Evolutionary conservation across 306 rosid species (phyloP), one percentile per base, ranked within the genome.

Genomic region (Ammopiptanthus mongolicus): DNA sequence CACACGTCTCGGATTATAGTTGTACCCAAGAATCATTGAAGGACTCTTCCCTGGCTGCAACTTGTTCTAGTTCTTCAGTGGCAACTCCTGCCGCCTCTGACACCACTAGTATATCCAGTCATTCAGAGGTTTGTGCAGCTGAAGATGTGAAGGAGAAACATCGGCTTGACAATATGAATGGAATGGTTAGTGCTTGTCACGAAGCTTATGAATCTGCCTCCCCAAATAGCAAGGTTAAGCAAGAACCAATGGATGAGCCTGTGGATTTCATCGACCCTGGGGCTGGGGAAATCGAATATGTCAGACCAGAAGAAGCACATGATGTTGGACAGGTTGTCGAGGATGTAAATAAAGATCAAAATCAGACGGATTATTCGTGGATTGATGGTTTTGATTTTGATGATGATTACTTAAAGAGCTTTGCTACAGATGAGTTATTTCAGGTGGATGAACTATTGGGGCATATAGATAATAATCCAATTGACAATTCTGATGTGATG

Each of bases 371-470:
- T 73, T 28, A 23, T 15, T 79, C 78, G 12, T 63, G 78, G 83
- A 68, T 77, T 18, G 82, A 73, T 60, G 50, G 44, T 33, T 50
- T 73, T 41, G 81, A 71, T 14, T 13, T 64, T 3, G 67, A 6
- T 11, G 77, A 19, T 41, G 77, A 91, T 41, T 77, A 25, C 67
- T 71, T 77, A 29, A 77, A 76, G 28, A 47, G 50, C 56, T 85
- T 78, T 17, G 28, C 93, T 2, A 4, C 47, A 13, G 97, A 92
- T 28, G 99, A 95, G 83, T 47, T 91, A 65, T 87, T 90, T 52
- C 86, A 84, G 37, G 90, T 82, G 41, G 91, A 90, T 15, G 97
- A 85, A 19, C 84, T 95, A 5, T 13, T 88, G 70, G 87, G 85
- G 12, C 78, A 76, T 0, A 14, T 85, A 52, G 93, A 84, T 8